Base-by-base conservation (phyloP, 768 basidiomycete species). In the Boletus edulis region DNA sequence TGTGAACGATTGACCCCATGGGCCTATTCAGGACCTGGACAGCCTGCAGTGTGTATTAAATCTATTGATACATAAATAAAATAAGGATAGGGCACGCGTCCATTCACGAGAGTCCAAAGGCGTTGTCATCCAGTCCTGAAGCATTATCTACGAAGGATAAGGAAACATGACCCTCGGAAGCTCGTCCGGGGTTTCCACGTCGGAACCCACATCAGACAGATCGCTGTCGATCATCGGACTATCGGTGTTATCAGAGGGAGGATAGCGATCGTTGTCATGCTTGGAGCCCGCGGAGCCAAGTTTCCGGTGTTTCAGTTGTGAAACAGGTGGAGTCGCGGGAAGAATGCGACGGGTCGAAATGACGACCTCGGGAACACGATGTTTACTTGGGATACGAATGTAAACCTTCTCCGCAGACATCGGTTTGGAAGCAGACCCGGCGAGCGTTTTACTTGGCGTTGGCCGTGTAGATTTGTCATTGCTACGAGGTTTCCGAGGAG, bases 401-500 rank as follows among this genome's bases (percentile, higher is more conserved):
- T 45, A 46, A 6, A 69, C 44, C 53, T 67, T 69, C 60, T 68
- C 63, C 54, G 66, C 7, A 50, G 51, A 37, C 1, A 51, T 47
- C 56, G 66, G 48, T 18, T 62, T 65, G 55, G 62, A 63, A 62
- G 55, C 32, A 43, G 66, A 44, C 39, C 55, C 48, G 15, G 48
- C 20, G 18, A 32, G n/a, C 4, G 53, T 46, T 53, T 64, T 63
- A 27, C 50, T 64, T 52, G 63, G 57, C 56, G 56, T 56, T 40
- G 45, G 24, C n/a, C 38, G 59, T 35, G 45, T 24, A 14, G 53
- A 39, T 43, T 58, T 63, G 46, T 57, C 59, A 40, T 50, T 47
- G 39, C 58, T 57, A 52, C 68, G 70, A 60, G 68, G 58, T 61
- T 68, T 72, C 68, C 70, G 68, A 70, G 68, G 66, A 62, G 50